phyloP scores from a whole-genome alignment of 1,284 basidiomycete genomes.

The Bondarzewia mesenterica region DNA sequence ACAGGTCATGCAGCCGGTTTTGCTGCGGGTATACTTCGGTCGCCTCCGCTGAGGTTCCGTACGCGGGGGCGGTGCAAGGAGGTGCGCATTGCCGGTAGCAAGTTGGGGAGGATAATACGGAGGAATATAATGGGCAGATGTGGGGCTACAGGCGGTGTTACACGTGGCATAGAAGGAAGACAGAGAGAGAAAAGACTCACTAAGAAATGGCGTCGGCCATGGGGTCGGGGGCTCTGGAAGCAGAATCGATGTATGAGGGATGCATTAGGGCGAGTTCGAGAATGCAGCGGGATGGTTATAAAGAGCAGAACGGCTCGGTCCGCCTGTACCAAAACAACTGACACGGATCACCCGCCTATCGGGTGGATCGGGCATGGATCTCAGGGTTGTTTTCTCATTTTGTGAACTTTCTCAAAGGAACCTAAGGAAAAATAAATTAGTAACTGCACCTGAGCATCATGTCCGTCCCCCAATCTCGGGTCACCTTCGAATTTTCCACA shows the following conservation, averaged over 20 bases:
- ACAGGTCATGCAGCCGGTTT: conserved; percentile 79
- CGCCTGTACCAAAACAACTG: conserved; percentile 13
- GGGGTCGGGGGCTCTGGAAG: conserved; percentile 23
- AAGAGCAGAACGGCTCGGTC: conserved; percentile 7
- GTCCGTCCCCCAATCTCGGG: conserved; percentile 9
- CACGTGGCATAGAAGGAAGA: conserved; percentile 9
- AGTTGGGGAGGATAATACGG: conserved; percentile 9
- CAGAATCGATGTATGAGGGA: conserved; percentile 22
- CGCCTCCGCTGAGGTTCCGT: conserved; percentile 60
- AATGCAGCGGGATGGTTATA: conserved; percentile 11
- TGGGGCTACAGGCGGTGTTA: conserved; percentile 21
- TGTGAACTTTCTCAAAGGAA: conserved; percentile 13
- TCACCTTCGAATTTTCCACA: conserved; percentile 8
- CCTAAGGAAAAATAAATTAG: conserved; percentile 12
- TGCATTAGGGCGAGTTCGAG: conserved; percentile 9
- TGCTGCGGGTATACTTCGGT: conserved; percentile 80
- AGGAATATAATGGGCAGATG: conserved; percentile 34
- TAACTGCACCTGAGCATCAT: conserved; percentile 4
- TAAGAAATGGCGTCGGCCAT: conserved; percentile 57
- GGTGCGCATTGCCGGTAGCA: conserved; percentile 27
- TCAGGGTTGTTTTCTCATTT: conserved; percentile 30
- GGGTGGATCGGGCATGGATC: conserved; percentile 47
- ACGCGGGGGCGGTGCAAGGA: conserved; percentile 36
- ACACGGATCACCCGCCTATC: conserved; percentile 17
- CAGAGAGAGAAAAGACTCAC: conserved; percentile 30